Evolutionary conservation across 2,329 filamentous ascomycete genomes (phyloP).

Genomic region (Atkinsonella hypoxylon): DNA sequence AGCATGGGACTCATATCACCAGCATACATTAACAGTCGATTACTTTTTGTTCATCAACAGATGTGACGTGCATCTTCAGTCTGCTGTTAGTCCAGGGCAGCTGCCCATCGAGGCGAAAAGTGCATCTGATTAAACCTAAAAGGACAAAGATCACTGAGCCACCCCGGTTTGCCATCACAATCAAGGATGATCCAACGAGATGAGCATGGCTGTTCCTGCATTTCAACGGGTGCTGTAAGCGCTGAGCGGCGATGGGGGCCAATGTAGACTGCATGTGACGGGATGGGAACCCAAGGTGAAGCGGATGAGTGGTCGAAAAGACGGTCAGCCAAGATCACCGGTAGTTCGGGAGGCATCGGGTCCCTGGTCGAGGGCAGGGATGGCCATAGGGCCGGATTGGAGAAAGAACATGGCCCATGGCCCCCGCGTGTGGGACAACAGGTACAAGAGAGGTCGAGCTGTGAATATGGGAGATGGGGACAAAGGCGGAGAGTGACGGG

Average conservation of each 20-base stretch:
- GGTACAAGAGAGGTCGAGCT: background rate
- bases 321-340: background rate
- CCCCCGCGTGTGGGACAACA: background rate
- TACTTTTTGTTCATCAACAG: background rate
- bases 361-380: background rate
- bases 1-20: background rate
- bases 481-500: background rate
- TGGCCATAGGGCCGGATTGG: background rate
- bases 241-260: conserved; percentile 2
- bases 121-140: conserved; percentile 2
- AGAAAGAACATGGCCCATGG: background rate
- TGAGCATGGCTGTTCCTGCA: background rate
- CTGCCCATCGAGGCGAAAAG: background rate
- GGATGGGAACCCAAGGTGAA: background rate
- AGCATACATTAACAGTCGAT: background rate
- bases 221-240: conserved; percentile 1
- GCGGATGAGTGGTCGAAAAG: conserved; percentile 1
- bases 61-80: background rate
- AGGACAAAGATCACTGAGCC: conserved; percentile 3
- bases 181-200: background rate
- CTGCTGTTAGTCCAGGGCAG: conserved; percentile 4
- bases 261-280: conserved; percentile 7
- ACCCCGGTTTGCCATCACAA: background rate
- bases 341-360: background rate
- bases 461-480: too few species aligned